Evolutionary conservation across 495 filamentous ascomycete species (phyloP).

Genomic region (Hypoxylon rickii): DNA sequence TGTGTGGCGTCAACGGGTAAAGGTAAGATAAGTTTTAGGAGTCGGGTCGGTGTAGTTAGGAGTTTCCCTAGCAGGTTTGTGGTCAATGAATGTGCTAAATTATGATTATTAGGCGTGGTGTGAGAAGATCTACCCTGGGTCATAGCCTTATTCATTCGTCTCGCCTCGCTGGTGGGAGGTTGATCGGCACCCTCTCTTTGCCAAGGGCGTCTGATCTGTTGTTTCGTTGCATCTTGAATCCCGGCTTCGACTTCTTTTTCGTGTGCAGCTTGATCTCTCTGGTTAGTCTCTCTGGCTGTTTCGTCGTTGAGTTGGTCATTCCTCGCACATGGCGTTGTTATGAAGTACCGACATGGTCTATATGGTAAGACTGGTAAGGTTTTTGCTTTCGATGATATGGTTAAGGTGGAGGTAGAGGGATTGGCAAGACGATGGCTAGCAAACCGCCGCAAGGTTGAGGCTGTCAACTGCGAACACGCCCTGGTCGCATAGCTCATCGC

Average conservation of each 20-base stretch:
- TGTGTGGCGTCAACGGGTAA: conserved; percentile 64
- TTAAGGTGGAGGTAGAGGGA: conserved; percentile 1
- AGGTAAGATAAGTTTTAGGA: conserved; percentile 88
- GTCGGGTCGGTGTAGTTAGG: conserved; percentile 83
- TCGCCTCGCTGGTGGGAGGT: conserved; percentile 53
- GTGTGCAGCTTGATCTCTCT: conserved; percentile 45
- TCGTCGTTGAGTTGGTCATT: conserved; percentile 27
- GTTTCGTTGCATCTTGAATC: conserved; percentile 38
- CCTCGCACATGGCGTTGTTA: conserved; percentile 7
- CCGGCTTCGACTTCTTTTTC: conserved; percentile 43
- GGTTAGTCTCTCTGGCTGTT: conserved; percentile 41
- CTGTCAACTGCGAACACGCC: conserved; percentile 31
- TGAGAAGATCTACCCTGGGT: conserved; percentile 62
- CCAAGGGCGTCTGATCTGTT: conserved; percentile 62
- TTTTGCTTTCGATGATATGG: neutral
- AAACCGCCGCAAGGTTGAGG: conserved; percentile 25
- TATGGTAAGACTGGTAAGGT: neutral
- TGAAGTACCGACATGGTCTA: conserved; percentile 14
- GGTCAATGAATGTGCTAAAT: neutral
- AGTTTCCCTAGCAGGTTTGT: conserved; percentile 69
- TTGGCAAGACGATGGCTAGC: conserved; percentile 9
- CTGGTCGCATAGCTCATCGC: conserved; percentile 40
- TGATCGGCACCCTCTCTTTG: conserved; percentile 67
- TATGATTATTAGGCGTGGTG: neutral
- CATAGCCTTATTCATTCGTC: conserved; percentile 55